Percentiles rank a stretch among this genome's conserved stretches.
These are phyloP conservation scores for Trametes cubensis DNA, from an alignment of 768 basidiomycete species.

Conservation along the genomic window DNA sequence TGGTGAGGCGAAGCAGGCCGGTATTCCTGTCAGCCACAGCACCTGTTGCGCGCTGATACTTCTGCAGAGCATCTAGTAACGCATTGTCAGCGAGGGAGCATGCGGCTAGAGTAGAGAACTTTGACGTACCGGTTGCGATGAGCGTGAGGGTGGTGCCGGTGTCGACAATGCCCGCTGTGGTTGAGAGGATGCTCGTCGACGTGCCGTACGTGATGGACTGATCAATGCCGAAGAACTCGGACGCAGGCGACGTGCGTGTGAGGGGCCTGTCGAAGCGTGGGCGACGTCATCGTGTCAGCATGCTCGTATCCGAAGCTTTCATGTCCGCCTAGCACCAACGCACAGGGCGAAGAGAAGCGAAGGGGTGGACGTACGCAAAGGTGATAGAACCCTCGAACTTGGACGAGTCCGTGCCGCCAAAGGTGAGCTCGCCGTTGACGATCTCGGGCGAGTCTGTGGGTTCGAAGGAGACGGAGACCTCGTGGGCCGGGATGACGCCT, in stretches of 20 bases:
- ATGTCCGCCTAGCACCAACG: background rate
- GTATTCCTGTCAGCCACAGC: slow-evolving; percentile 35
- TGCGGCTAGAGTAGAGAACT: background rate
- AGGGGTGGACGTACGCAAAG: slow-evolving; percentile 27
- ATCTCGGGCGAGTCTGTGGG: slow-evolving; percentile 23
- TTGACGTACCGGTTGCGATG: slow-evolving; percentile 19
- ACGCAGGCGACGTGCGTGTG: slow-evolving; percentile 38
- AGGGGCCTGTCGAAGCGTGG: slow-evolving; percentile 28
- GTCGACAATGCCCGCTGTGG: slow-evolving; percentile 34
- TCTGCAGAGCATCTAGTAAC: slow-evolving; percentile 33
- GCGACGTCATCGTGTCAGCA: background rate
- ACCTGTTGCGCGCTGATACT: slow-evolving; percentile 38
- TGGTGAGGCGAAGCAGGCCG: slow-evolving; percentile 36
- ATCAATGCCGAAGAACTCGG: slow-evolving; percentile 40
- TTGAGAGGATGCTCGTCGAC: slow-evolving; percentile 17
- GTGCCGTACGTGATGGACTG: slow-evolving; percentile 35
- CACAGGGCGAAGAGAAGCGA: background rate
- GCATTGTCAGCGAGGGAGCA: background rate
- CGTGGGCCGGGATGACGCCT: slow-evolving; percentile 28
- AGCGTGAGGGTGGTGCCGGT: slow-evolving; percentile 32
- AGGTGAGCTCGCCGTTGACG: slow-evolving; percentile 37
- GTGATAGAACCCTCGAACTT: slow-evolving; percentile 34
- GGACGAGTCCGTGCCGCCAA: slow-evolving; percentile 35
- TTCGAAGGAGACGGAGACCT: slow-evolving; percentile 33
- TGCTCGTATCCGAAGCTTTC: background rate